Evolutionary conservation across 2,329 filamentous ascomycete species (phyloP).

Genomic region (Fusarium nisikadoi): DNA sequence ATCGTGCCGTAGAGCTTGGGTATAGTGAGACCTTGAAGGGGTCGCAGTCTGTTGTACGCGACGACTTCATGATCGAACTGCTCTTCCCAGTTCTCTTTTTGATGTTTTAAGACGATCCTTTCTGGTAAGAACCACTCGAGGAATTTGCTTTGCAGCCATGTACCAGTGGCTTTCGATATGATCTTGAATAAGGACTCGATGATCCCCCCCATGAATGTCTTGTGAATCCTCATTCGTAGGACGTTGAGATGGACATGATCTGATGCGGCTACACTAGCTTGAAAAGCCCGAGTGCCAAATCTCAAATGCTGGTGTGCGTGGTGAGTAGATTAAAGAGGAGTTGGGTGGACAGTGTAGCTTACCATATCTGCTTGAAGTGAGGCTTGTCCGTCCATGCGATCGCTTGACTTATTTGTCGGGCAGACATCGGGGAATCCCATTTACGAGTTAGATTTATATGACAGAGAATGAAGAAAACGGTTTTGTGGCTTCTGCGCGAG

Average conservation of each 20-base stretch:
- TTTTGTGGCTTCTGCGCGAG: background rate
- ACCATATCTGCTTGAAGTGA: background rate
- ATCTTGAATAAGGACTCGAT: background rate
- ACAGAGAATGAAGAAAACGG: no score
- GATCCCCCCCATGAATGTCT: background rate
- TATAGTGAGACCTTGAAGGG: slow-evolving; percentile 39
- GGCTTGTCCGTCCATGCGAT: background rate
- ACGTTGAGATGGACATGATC: background rate
- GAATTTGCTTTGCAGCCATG: background rate
- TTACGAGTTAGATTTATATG: accelerated
- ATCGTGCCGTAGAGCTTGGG: slow-evolving; percentile 36
- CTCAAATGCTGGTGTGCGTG: background rate
- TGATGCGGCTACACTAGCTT: background rate
- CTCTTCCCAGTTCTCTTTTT: slow-evolving; percentile 35
- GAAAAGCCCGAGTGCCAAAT: background rate
- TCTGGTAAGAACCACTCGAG: background rate
- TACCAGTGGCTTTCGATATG: background rate
- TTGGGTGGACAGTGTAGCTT: no score
- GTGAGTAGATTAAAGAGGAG: background rate
- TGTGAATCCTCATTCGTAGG: background rate
- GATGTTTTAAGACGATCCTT: background rate
- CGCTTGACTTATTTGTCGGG: accelerated
- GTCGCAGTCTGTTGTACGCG: slow-evolving; percentile 33
- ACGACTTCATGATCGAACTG: slow-evolving; percentile 42
- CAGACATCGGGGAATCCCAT: accelerated